Conservation (phyloP, 441 rosid genomes). For the Adansonia rubrostipa region DNA sequence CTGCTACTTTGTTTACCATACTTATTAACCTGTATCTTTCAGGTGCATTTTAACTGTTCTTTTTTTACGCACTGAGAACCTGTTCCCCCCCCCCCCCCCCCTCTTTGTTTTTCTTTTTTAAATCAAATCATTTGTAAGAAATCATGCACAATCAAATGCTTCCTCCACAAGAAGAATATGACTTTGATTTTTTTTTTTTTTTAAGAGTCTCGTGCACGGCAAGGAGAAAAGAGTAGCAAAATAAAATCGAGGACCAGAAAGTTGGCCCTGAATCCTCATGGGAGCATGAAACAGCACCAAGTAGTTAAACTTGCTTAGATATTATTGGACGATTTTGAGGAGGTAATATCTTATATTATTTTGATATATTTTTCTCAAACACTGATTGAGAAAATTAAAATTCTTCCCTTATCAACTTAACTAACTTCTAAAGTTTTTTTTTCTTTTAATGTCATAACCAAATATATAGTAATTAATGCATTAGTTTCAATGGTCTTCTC, state of each 20-base stretch:
- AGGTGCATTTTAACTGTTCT: not conserved
- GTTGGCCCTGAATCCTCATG: not conserved
- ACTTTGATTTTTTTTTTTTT: not conserved
- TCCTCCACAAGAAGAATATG: not conserved
- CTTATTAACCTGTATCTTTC: not conserved
- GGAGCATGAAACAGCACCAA: not conserved
- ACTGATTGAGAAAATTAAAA: too few relatives aligned
- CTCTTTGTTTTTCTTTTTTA: not conserved
- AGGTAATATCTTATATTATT: too few relatives aligned
- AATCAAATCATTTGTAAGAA: not conserved
- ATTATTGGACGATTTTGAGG: too few relatives aligned
- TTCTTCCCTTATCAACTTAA: too few relatives aligned
- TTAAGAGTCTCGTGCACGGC: slow-evolving; percentile 28
- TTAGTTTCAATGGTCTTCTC: not conserved
- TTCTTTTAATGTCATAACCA: too few relatives aligned
- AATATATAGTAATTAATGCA: too few relatives aligned
- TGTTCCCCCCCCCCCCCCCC: too few relatives aligned
- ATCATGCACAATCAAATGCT: not conserved
- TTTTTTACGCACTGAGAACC: not conserved
- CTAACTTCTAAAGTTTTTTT: too few relatives aligned
- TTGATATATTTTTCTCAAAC: too few relatives aligned
- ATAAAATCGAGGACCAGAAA: not conserved
- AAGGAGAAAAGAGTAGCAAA: slow-evolving; percentile 2
- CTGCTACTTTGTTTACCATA: not conserved
- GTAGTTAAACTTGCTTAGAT: not conserved